A percentile compares a stretch with the other conserved stretches of the same genome.
phyloP scores from a whole-genome alignment of 2,329 filamentous ascomycete species.

The Chalaropsis ovoidea region DNA sequence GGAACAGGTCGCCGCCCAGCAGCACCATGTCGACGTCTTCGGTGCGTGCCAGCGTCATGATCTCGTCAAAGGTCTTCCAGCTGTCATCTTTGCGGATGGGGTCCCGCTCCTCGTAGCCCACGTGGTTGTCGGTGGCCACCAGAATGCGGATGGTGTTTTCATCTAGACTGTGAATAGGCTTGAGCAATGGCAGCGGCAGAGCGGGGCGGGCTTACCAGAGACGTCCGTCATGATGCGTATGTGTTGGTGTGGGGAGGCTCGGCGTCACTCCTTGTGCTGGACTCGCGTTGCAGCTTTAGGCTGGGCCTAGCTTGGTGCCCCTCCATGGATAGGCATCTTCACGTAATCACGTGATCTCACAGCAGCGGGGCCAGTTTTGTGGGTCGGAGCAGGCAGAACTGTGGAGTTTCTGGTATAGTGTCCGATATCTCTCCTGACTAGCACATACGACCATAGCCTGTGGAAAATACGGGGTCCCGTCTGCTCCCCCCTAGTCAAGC shows the following conservation, averaged over 20 bases:
- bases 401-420: background rate
- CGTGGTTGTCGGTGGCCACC: constrained; percentile 92
- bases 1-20: constrained; percentile 87
- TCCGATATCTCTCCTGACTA: background rate
- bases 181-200: background rate
- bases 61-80: constrained; percentile 91
- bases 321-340: background rate
- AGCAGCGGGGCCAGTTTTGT: background rate
- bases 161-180: constrained; percentile 29
- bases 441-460: constrained; percentile 20
- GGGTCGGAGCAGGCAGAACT: too few relatives aligned
- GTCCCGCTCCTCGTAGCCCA: constrained; percentile 90
- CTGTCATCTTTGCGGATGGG: constrained; percentile 92
- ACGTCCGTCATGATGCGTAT: background rate
- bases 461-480: constrained; percentile 22
- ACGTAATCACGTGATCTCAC: constrained; percentile 5
- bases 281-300: background rate
- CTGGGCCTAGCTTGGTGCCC: background rate
- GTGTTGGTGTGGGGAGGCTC: background rate
- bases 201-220: constrained; percentile 4
- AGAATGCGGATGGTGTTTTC: constrained; percentile 89
- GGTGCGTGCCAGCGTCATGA: constrained; percentile 77
- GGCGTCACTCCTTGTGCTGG: background rate
- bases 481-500: constrained; percentile 21
- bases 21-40: constrained; percentile 96